These are phyloP conservation scores for Talaromyces marneffei DNA, from an alignment of 2,329 filamentous ascomycete genomes.

Conservation along the genomic window DNA sequence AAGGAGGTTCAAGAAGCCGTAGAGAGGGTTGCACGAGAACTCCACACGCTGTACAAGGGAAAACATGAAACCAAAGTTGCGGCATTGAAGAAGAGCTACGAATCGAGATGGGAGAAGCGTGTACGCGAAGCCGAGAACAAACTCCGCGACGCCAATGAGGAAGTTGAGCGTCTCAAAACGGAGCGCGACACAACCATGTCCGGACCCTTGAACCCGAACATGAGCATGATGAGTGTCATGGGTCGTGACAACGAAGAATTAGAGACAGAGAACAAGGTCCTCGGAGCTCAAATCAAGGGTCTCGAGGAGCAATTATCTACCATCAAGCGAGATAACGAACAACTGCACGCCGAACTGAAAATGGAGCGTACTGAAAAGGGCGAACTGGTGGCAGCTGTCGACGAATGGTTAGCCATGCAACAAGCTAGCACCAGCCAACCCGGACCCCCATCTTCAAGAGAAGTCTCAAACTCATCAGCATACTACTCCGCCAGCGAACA, in stretches of 20 bases:
- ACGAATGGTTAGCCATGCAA: constrained; percentile 43
- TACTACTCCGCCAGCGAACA: constrained; percentile 11
- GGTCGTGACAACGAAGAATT: constrained; percentile 52
- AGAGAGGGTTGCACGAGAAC: constrained; percentile 86
- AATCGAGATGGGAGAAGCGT: constrained; percentile 83
- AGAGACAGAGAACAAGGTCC: constrained; percentile 61
- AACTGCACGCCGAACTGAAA: constrained; percentile 54
- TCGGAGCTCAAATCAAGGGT: constrained; percentile 68
- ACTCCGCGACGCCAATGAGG: constrained; percentile 62
- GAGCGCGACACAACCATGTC: constrained; percentile 62
- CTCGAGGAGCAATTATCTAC: constrained; percentile 66
- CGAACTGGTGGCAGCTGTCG: constrained; percentile 43
- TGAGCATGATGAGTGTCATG: constrained; percentile 33
- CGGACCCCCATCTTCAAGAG: constrained; percentile 8
- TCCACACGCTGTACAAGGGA: constrained; percentile 89
- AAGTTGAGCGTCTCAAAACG: constrained; percentile 67
- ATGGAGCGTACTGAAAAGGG: constrained; percentile 47
- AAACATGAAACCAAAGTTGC: constrained; percentile 97
- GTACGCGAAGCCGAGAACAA: constrained; percentile 69
- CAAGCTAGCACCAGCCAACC: constrained; percentile 14
- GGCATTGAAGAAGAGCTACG: constrained; percentile 75
- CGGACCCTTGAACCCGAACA: constrained; percentile 46
- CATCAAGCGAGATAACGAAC: constrained; percentile 63
- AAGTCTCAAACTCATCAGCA: constrained; percentile 13
- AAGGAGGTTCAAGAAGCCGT: constrained; percentile 76